Evolutionary conservation across 2,329 filamentous ascomycete genomes (phyloP).

Genomic region (Ophiostoma populinum): DNA sequence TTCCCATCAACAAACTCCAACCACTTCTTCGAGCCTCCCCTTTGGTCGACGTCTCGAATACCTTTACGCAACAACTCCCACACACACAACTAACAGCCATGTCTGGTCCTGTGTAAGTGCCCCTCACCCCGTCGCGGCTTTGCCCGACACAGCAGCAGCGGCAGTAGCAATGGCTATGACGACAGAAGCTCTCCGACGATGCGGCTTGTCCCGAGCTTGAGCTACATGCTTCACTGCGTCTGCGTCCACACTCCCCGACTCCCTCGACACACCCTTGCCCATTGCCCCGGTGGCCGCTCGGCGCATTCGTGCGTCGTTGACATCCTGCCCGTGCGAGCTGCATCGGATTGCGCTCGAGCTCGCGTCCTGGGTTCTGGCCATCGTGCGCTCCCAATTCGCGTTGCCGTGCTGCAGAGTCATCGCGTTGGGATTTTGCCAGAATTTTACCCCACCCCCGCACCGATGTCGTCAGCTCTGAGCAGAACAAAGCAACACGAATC

Average conservation of each 20-base stretch:
- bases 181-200: too few species aligned
- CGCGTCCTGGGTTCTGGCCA: not conserved
- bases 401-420: constrained; percentile 3
- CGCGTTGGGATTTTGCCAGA: not conserved
- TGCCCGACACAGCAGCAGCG: constrained; percentile 1
- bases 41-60: constrained; percentile 1
- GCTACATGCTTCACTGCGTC: too few species aligned
- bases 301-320: not conserved
- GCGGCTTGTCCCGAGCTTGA: too few species aligned
- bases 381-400: not conserved
- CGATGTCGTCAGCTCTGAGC: not conserved
- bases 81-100: constrained; percentile 21
- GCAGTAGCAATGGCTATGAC: too few species aligned
- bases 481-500: not conserved
- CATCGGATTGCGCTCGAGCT: not conserved
- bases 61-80: constrained; percentile 1
- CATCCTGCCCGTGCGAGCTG: not conserved
- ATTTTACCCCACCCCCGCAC: constrained; percentile 13
- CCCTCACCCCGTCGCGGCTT: constrained; percentile 1
- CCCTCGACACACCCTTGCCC: too few species aligned
- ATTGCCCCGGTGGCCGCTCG: too few species aligned
- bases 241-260: too few species aligned
- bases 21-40: not conserved
- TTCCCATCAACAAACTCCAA: not conserved
- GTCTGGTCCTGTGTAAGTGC: constrained; percentile 52